These are phyloP conservation scores for Trichomonascaceae sp. DNA, from an alignment of 1,139 yeast genomes.

Conservation along the genomic window DNA sequence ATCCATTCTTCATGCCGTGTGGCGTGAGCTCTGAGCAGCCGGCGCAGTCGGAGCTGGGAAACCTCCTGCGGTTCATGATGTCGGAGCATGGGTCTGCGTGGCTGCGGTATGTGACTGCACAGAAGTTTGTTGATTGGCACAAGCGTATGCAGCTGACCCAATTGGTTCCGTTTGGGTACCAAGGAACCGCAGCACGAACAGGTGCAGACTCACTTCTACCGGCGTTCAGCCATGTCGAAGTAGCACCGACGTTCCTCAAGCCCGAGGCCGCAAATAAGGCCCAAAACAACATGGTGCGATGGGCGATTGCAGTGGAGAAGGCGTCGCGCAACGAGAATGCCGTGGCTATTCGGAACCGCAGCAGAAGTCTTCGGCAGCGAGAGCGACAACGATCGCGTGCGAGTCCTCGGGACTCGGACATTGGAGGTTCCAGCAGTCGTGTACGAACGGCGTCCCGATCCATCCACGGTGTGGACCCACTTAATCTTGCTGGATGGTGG, in stretches of 20 bases:
- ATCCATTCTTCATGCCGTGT: slow-evolving; percentile 12
- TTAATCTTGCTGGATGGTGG: slow-evolving; percentile 10
- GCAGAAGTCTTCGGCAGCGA: not conserved
- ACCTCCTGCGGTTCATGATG: slow-evolving; percentile 13
- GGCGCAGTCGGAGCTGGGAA: slow-evolving; percentile 12
- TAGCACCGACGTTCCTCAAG: not conserved
- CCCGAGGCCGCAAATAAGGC: not conserved
- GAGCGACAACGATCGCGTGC: not conserved
- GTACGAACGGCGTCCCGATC: no score
- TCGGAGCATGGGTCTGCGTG: slow-evolving; percentile 21
- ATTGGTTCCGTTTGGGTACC: no score
- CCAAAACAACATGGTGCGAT: slow-evolving; percentile 12
- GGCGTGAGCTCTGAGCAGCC: slow-evolving; percentile 15
- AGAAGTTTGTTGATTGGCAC: slow-evolving; percentile 16
- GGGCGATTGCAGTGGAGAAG: slow-evolving; percentile 19
- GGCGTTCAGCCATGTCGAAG: no score
- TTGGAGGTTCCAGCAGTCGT: no score
- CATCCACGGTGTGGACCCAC: slow-evolving; percentile 17
- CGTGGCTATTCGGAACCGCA: slow-evolving; percentile 4
- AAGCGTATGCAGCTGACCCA: not conserved
- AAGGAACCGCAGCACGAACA: no score
- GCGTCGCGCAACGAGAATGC: slow-evolving; percentile 14
- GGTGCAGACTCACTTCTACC: no score
- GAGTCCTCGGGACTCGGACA: no score
- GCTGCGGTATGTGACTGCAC: slow-evolving; percentile 19